Conservation (phyloP, 2,329 filamentous ascomycete species). For the Penicillium vulpinum region DNA sequence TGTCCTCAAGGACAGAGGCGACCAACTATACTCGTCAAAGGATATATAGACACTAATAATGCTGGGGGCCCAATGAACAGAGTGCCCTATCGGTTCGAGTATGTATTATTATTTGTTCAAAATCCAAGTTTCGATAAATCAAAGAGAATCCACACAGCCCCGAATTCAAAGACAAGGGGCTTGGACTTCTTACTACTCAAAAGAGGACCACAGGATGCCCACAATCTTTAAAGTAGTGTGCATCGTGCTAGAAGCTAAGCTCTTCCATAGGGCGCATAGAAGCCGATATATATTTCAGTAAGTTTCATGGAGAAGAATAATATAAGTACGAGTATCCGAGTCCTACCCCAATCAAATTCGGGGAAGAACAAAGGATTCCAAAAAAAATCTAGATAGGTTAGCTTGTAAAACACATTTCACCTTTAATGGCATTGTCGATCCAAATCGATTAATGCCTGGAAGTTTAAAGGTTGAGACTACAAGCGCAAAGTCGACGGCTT, state of each 20-base stretch:
- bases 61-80: not conserved
- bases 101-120: not conserved
- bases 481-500: slow-evolving; percentile 28
- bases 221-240: not conserved
- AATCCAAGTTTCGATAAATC: not conserved
- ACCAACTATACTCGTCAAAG: no score
- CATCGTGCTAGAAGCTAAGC: not conserved
- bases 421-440: not conserved
- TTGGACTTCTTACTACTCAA: not conserved
- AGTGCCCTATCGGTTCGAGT: not conserved
- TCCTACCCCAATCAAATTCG: not conserved
- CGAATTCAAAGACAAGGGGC: not conserved
- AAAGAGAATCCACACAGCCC: not conserved
- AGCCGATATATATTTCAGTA: not conserved
- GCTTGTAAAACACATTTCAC: slow-evolving; percentile 2
- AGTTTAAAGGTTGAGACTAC: slow-evolving; percentile 23
- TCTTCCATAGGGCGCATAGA: not conserved
- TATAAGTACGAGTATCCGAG: not conserved
- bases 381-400: slow-evolving; percentile 2
- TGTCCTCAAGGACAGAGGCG: not conserved
- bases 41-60: not conserved
- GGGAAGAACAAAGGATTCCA: not conserved
- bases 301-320: not conserved
- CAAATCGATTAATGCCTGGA: slow-evolving; percentile 12
- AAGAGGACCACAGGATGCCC: no score